Evolutionary conservation across 768 basidiomycete species (phyloP).

Genomic region (Trametes villosa): DNA sequence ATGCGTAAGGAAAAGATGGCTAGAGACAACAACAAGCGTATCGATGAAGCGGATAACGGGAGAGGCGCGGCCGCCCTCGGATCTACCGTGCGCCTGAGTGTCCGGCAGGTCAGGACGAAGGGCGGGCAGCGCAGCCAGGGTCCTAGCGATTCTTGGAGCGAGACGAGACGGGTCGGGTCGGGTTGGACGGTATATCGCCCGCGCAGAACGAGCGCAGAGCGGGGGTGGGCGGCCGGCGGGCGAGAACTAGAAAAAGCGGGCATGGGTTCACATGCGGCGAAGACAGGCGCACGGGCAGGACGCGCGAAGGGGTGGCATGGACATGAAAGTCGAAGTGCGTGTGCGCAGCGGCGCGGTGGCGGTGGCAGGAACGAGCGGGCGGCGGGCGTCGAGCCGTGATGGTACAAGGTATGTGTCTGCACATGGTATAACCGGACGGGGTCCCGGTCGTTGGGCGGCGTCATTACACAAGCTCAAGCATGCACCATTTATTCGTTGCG

Average conservation of each 20-base stretch:
- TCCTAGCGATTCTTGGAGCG: neutral
- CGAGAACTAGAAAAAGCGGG: neutral
- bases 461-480: neutral
- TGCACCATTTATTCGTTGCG: constrained; percentile 24
- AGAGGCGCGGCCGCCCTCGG: constrained; percentile 2
- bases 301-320: constrained; percentile 1
- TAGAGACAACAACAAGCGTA: neutral
- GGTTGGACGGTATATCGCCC: neutral
- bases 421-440: constrained; percentile 22
- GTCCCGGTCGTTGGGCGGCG: neutral
- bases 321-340: constrained; percentile 15
- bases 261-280: neutral
- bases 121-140: neutral
- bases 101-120: constrained; percentile 19
- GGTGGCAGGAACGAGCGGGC: neutral
- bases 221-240: constrained; percentile 1
- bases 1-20: neutral
- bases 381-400: neutral
- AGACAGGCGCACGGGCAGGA: neutral
- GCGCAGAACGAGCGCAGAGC: constrained; percentile 7
- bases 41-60: neutral
- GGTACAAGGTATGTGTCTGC: constrained; percentile 12
- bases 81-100: constrained; percentile 21
- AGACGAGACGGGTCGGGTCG: neutral
- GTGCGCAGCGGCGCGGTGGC: too few relatives aligned